Conservation (phyloP, 352 stramenopile species). For the Phytophthora vignae region DNA sequence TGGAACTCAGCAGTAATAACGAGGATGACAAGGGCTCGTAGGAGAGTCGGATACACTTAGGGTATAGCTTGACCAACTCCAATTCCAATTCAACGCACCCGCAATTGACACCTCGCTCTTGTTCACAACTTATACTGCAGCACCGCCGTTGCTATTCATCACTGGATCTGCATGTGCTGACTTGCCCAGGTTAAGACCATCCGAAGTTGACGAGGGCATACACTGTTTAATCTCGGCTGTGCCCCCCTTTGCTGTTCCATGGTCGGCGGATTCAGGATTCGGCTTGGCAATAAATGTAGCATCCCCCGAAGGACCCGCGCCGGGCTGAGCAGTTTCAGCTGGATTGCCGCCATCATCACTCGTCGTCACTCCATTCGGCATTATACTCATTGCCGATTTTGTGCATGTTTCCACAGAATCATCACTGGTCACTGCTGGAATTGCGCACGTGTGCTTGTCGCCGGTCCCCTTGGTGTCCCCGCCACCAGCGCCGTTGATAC, state of each 20-base stretch:
- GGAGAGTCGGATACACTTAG: conserved; percentile 1
- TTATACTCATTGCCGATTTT: not conserved
- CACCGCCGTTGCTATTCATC: conserved; percentile 10
- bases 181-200: not conserved
- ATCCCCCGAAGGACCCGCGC: not conserved
- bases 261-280: not conserved
- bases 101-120: conserved; percentile 19
- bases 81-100: not conserved
- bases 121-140: conserved; percentile 23
- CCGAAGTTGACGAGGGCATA: not conserved
- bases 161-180: conserved; percentile 6
- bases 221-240: not conserved
- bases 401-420: not conserved
- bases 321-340: not conserved
- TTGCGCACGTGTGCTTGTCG: not conserved
- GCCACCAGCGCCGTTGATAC: not conserved
- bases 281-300: not conserved
- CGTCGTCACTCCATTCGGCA: not conserved
- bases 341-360: not conserved
- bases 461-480: not conserved
- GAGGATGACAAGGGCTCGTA: conserved; percentile 39
- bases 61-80: not conserved
- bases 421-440: not conserved
- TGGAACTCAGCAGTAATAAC: conserved; percentile 28
- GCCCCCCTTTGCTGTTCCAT: not conserved